Conservation (phyloP, 2,329 filamentous ascomycete species). For the Talaromyces piceae region DNA sequence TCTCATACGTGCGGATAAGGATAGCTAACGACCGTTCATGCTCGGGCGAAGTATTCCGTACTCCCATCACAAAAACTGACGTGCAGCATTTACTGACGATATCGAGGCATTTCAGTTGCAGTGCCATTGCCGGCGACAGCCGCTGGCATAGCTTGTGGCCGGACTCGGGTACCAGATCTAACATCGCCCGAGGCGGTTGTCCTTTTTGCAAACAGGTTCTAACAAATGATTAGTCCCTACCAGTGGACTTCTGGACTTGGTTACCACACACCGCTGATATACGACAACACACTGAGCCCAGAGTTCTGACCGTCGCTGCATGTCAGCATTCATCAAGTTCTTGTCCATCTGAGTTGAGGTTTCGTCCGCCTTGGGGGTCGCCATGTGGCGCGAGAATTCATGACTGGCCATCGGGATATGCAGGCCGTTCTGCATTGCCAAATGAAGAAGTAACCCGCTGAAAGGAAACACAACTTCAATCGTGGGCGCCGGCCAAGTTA, state of each 20-base stretch:
- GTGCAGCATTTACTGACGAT: conserved; percentile 29
- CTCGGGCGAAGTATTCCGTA: conserved; percentile 30
- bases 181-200: conserved; percentile 26
- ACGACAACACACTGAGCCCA: conserved; percentile 35
- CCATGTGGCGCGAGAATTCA: conserved; percentile 31
- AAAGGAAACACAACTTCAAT: conserved; percentile 31
- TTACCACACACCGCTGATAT: conserved; percentile 29
- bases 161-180: conserved; percentile 30
- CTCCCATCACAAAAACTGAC: conserved; percentile 30
- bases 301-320: conserved; percentile 30
- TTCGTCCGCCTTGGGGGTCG: conserved; percentile 15
- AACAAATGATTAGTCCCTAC: neutral
- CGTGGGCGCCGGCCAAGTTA: conserved; percentile 36
- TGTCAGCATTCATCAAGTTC: conserved; percentile 26
- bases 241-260: neutral
- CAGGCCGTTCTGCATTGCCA: conserved; percentile 37
- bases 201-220: conserved; percentile 34
- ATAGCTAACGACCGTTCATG: conserved; percentile 33
- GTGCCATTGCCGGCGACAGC: conserved; percentile 26
- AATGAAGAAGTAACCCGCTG: conserved; percentile 32
- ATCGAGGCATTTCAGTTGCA: conserved; percentile 33
- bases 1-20: conserved; percentile 29
- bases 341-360: conserved; percentile 8
- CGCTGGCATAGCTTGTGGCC: conserved; percentile 26
- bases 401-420: conserved; percentile 38